Percentiles rank a stretch among this genome's conserved stretches.
Evolutionary conservation across 78 protist genomes (phyloP).

Genomic region (Diacronema lutheri): DNA sequence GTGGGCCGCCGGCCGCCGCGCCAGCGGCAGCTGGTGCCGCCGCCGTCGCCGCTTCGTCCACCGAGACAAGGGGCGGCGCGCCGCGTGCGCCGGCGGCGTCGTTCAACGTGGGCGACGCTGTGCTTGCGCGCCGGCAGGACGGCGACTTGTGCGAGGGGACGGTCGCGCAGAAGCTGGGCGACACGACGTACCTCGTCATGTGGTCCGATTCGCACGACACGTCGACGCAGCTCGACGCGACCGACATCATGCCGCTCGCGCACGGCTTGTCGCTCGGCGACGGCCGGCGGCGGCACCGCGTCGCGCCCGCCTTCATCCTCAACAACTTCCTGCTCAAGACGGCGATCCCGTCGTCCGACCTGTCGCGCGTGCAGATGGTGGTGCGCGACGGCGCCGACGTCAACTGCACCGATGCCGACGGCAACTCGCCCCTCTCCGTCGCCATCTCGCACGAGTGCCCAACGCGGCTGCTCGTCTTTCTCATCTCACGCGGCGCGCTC

Average conservation of each 20-base stretch:
- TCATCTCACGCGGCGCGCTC: neutral
- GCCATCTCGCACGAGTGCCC: neutral
- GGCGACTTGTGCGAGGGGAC: conserved; percentile 7
- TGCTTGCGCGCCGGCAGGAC: neutral
- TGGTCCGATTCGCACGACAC: neutral
- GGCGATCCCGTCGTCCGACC: neutral
- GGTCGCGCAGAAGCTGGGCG: neutral
- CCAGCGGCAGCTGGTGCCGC: neutral
- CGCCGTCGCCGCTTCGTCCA: no score
- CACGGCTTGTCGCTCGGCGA: neutral
- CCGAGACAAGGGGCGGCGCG: no score
- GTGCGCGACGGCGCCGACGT: conserved; percentile 7
- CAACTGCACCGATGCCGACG: neutral
- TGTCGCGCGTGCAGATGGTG: neutral
- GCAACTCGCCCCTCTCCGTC: neutral
- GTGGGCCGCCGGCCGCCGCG: neutral
- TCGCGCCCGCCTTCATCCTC: neutral
- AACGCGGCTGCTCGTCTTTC: neutral
- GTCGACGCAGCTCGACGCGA: neutral
- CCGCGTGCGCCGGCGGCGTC: no score
- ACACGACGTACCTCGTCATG: neutral
- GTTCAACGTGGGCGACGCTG: neutral
- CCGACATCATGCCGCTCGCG: neutral
- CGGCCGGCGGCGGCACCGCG: neutral
- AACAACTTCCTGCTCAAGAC: neutral